These are phyloP conservation scores for Medicago lupulina DNA, from an alignment of 306 rosid species.

Conservation along the genomic window DNA sequence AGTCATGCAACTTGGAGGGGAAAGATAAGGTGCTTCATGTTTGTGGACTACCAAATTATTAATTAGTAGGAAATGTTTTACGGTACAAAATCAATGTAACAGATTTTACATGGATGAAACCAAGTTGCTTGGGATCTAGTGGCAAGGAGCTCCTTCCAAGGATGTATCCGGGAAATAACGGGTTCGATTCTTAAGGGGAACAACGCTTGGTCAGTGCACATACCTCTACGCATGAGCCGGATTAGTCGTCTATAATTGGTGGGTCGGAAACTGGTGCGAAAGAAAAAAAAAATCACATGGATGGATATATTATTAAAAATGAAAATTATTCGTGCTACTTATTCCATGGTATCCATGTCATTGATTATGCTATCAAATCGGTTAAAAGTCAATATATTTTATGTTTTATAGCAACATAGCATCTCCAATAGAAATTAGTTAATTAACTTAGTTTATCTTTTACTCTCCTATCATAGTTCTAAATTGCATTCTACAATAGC, in stretches of 20 bases:
- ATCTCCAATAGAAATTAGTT: not conserved
- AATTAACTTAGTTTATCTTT: not conserved
- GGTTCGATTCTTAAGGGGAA: too few relatives aligned
- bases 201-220: too few relatives aligned
- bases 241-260: too few relatives aligned
- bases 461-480: not conserved
- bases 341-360: not conserved
- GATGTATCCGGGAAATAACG: too few relatives aligned
- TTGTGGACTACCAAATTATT: constrained; percentile 41
- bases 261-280: too few relatives aligned
- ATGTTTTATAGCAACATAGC: not conserved
- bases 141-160: too few relatives aligned
- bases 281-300: too few relatives aligned
- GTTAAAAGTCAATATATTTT: too few relatives aligned
- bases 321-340: constrained; percentile 14
- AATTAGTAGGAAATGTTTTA: not conserved
- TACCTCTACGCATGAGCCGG: too few relatives aligned
- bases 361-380: not conserved
- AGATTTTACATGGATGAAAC: constrained; percentile 9
- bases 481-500: not conserved
- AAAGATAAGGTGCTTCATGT: constrained; percentile 18
- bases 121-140: too few relatives aligned
- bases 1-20: constrained; percentile 13
- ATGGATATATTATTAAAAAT: constrained; percentile 2
- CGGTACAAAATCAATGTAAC: constrained; percentile 18